A percentile compares a stretch with the other conserved stretches of the same genome.
Conservation (phyloP, 2,329 filamentous ascomycete species). For the Trichoderma citrinoviride region DNA sequence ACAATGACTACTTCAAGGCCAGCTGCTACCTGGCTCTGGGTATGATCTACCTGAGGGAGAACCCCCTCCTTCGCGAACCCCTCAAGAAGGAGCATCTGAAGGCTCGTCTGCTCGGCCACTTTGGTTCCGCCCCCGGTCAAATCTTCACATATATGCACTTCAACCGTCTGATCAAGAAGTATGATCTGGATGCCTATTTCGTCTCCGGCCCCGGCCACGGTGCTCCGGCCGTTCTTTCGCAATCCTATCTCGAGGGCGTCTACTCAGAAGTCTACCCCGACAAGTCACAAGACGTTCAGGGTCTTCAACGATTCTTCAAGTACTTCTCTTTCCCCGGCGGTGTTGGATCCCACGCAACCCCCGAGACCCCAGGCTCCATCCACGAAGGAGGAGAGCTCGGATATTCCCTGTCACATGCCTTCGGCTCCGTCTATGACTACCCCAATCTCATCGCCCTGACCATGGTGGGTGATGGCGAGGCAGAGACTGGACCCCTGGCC, state of each 20-base stretch:
- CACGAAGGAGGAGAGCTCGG: conserved; percentile 80
- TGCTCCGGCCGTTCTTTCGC: conserved; percentile 71
- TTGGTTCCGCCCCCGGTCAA: conserved; percentile 77
- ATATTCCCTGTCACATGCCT: conserved; percentile 78
- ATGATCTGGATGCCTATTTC: conserved; percentile 69
- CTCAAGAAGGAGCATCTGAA: conserved; percentile 70
- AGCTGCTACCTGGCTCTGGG: conserved; percentile 72
- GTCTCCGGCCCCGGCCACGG: conserved; percentile 76
- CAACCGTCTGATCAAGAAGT: conserved; percentile 79
- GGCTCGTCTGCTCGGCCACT: conserved; percentile 70
- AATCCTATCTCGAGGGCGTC: conserved; percentile 73
- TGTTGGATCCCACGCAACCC: conserved; percentile 74
- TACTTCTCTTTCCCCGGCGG: conserved; percentile 80
- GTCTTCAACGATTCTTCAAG: conserved; percentile 75
- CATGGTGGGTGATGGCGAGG: conserved; percentile 77
- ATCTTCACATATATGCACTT: conserved; percentile 80
- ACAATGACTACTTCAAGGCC: conserved; percentile 71
- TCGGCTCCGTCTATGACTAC: conserved; percentile 72
- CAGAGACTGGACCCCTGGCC: conserved; percentile 76
- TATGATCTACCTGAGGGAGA: conserved; percentile 76
- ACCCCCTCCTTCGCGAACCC: conserved; percentile 68
- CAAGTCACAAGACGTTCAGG: conserved; percentile 65
- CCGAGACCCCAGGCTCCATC: conserved; percentile 72
- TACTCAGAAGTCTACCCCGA: conserved; percentile 77
- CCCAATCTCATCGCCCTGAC: conserved; percentile 72